Evolutionary conservation across 1,284 basidiomycete species (phyloP).

Genomic region (Apiotrichum veenhuisii): DNA sequence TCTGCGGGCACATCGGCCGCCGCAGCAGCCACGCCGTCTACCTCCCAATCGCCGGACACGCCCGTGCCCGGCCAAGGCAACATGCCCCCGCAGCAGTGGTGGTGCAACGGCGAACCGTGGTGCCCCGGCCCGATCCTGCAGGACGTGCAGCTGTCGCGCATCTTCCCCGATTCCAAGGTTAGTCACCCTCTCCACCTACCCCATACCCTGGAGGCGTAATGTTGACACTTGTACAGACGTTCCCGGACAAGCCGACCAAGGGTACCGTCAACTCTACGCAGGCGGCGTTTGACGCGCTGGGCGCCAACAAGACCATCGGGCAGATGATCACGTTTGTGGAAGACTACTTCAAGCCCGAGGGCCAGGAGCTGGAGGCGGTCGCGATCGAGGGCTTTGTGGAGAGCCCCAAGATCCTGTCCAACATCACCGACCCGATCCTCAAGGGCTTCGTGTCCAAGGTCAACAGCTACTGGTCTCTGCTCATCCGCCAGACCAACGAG

Average conservation of each 20-base stretch:
- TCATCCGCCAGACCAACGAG: slow-evolving; percentile 67
- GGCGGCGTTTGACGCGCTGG: slow-evolving; percentile 63
- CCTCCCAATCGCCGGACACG: slow-evolving; percentile 50
- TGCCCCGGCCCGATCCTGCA: slow-evolving; percentile 76
- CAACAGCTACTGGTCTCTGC: slow-evolving; percentile 73
- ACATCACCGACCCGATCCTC: slow-evolving; percentile 67
- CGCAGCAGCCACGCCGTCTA: no score
- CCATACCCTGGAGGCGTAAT: background rate
- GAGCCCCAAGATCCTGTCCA: slow-evolving; percentile 65
- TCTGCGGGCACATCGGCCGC: no score
- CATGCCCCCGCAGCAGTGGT: slow-evolving; percentile 63
- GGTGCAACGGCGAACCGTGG: slow-evolving; percentile 57
- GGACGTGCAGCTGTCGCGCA: slow-evolving; percentile 72
- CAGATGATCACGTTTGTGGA: slow-evolving; percentile 64
- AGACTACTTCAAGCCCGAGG: slow-evolving; percentile 69
- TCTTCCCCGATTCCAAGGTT: slow-evolving; percentile 80
- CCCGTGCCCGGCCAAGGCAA: slow-evolving; percentile 64
- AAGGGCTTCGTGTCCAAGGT: slow-evolving; percentile 72
- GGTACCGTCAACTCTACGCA: slow-evolving; percentile 63
- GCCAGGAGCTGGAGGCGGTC: slow-evolving; percentile 69
- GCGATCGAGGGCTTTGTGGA: slow-evolving; percentile 60
- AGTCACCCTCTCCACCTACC: background rate
- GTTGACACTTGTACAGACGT: no score
- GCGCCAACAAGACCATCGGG: slow-evolving; percentile 54
- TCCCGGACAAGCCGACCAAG: slow-evolving; percentile 81